These are phyloP conservation scores for Immersiella caudata DNA, from an alignment of 495 filamentous ascomycete species.

Conservation along the genomic window DNA sequence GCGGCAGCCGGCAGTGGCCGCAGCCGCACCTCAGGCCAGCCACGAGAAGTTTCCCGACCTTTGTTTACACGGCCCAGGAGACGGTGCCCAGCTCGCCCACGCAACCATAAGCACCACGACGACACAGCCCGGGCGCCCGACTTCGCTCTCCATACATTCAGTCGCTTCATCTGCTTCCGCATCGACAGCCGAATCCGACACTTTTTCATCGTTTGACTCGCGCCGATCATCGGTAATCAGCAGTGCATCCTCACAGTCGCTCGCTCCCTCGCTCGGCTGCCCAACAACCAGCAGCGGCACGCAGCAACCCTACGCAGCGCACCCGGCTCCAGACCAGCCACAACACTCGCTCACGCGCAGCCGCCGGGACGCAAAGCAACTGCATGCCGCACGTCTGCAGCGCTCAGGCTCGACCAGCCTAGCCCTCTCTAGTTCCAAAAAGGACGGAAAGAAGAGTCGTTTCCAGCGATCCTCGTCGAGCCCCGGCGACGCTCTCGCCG, in stretches of 20 bases:
- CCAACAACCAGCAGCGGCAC: conserved; percentile 1
- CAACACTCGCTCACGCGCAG: conserved; percentile 26
- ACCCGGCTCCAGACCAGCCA: conserved; percentile 10
- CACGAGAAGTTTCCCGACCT: conserved; percentile 37
- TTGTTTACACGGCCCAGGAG: conserved; percentile 33
- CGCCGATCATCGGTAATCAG: conserved; percentile 35
- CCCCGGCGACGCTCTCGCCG: conserved; percentile 35
- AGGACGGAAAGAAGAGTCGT: conserved; percentile 31
- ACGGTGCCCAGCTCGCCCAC: conserved; percentile 13
- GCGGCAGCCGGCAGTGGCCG: conserved; percentile 17
- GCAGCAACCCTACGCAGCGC: conserved; percentile 14
- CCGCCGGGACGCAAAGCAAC: conserved; percentile 39
- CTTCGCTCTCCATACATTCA: conserved; percentile 37
- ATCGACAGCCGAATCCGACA: conserved; percentile 24
- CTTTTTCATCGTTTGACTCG: conserved; percentile 28
- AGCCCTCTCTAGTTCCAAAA: conserved; percentile 31
- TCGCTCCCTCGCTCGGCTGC: conserved; percentile 9
- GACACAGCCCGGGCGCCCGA: conserved; percentile 23
- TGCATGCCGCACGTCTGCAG: conserved; percentile 39
- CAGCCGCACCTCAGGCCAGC: conserved; percentile 26
- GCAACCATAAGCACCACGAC: conserved; percentile 12
- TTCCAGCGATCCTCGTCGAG: conserved; percentile 36
- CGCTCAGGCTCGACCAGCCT: conserved; percentile 40
- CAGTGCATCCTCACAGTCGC: conserved; percentile 27
- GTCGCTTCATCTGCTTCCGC: conserved; percentile 29